Base-by-base conservation (phyloP, 108 stramenopile species). In the Cyclostephanos tholiformis region DNA sequence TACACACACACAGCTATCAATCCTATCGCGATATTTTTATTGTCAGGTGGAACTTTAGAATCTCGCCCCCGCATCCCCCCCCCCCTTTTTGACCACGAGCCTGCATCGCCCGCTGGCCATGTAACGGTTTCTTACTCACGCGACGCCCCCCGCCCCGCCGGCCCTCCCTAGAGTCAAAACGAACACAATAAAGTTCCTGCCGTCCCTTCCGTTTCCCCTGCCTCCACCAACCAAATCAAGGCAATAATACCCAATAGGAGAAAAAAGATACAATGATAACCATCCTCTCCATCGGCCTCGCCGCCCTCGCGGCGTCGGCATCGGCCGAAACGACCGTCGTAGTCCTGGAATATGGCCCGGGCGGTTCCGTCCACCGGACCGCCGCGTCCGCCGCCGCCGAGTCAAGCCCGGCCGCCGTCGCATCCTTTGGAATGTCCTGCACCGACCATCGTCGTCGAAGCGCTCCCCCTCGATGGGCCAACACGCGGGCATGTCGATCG, bases 401-500 rank as follows among this genome's bases (percentile, higher is more conserved):
- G 25, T 61, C 61, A 6, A 75, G 89, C 32, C 74, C 88, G n/a
- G 89, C 85, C 27, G 85, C 86, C 51, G 87, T 90, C 11, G 77
- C 76, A 17, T 90, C 90, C 44, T 95, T 56, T 90, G 86, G 81
- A 77, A 68, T 22, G 78, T 90, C 46, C 58, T 90, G 71, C 93
- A 94, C 82, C 50, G 44, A 38, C 41, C 60, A 2, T 48, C 65
- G 4, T 58, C 57, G 17, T 58, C 57, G 26, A 76, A 77, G 25
- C 41, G 79, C 57, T n/a, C 61, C 29, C 36, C 75, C 65, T 26
- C 82, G 74, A 65, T 65, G 70, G 25, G 78, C 74, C 68, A 75
- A 41, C 81, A 91, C 49, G 76, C 92, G 8, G 90, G 90, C 17
- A 92, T 92, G 91, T 69, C 88, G 6, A 81, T 95, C 7, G 94